Conservation (phyloP, 768 basidiomycete species). For the Amanita phalloides region DNA sequence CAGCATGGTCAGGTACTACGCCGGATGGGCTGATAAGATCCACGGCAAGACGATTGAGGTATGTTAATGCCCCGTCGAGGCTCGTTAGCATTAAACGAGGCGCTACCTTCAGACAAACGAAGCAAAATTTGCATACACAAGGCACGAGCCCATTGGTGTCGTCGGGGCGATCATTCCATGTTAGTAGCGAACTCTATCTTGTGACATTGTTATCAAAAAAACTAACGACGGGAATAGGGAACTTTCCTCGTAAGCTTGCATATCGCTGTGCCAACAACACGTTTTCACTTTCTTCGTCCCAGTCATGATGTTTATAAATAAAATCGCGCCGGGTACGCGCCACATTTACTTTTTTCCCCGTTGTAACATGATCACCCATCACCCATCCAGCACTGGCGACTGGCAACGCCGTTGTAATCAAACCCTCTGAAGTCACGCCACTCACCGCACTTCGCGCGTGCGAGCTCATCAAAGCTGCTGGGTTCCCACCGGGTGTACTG, state of each 20-base stretch:
- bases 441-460: constrained; percentile 49
- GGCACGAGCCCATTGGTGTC: constrained; percentile 53
- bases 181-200: constrained; percentile 7
- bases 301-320: constrained; percentile 62
- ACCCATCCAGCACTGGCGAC: constrained; percentile 50
- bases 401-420: constrained; percentile 71
- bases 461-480: constrained; percentile 58
- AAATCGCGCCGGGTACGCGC: constrained; percentile 52
- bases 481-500: constrained; percentile 71
- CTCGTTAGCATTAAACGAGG: background rate
- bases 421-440: constrained; percentile 74
- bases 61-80: background rate
- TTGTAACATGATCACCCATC: background rate
- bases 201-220: constrained; percentile 13
- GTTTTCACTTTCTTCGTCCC: constrained; percentile 5
- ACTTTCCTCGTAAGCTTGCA: constrained; percentile 39
- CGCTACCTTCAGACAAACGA: background rate
- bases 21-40: constrained; percentile 86
- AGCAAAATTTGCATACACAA: constrained; percentile 28
- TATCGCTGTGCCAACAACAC: background rate
- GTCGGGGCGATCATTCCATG: constrained; percentile 47
- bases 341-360: background rate
- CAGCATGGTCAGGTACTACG: constrained; percentile 62
- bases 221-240: constrained; percentile 39
- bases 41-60: constrained; percentile 66